phyloP scores from a whole-genome alignment of 2,329 filamentous ascomycete species.

The Cordyceps tenuipes region DNA sequence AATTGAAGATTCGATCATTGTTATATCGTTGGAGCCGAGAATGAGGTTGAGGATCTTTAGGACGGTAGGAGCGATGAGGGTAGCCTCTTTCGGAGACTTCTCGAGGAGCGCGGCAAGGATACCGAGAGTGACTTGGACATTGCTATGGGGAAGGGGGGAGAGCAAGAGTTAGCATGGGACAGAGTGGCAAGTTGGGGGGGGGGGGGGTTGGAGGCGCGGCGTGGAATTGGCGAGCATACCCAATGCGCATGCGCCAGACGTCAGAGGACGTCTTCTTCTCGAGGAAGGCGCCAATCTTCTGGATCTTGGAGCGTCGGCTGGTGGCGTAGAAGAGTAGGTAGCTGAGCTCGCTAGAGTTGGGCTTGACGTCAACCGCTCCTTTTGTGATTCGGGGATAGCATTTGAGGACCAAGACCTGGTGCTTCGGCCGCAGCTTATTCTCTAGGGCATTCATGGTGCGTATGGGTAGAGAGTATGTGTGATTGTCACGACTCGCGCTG shows the following conservation, averaged over 20 bases:
- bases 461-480: neutral
- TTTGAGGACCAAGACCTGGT: conserved; percentile 91
- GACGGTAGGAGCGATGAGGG: conserved; percentile 77
- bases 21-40: conserved; percentile 77
- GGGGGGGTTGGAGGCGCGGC: neutral
- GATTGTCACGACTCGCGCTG: neutral
- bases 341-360: conserved; percentile 92
- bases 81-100: conserved; percentile 82
- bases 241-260: conserved; percentile 80
- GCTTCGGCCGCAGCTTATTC: conserved; percentile 76
- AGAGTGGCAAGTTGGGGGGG: neutral
- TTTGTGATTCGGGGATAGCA: conserved; percentile 93
- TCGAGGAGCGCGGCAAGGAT: conserved; percentile 89
- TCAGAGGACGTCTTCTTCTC: conserved; percentile 91
- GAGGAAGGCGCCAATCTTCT: conserved; percentile 90
- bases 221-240: conserved; percentile 43
- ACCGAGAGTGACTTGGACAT: conserved; percentile 89
- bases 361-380: conserved; percentile 84
- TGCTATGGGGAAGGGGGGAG: conserved; percentile 43
- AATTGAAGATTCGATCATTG: conserved; percentile 85
- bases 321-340: conserved; percentile 96
- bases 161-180: conserved; percentile 2
- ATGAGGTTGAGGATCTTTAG: conserved; percentile 78
- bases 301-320: conserved; percentile 87
- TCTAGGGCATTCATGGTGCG: conserved; percentile 53